Percentiles rank a stretch among this genome's conserved stretches.
These are phyloP conservation scores for Novymonas esmeraldas DNA, from an alignment of 208 protist genomes.

Conservation along the genomic window DNA sequence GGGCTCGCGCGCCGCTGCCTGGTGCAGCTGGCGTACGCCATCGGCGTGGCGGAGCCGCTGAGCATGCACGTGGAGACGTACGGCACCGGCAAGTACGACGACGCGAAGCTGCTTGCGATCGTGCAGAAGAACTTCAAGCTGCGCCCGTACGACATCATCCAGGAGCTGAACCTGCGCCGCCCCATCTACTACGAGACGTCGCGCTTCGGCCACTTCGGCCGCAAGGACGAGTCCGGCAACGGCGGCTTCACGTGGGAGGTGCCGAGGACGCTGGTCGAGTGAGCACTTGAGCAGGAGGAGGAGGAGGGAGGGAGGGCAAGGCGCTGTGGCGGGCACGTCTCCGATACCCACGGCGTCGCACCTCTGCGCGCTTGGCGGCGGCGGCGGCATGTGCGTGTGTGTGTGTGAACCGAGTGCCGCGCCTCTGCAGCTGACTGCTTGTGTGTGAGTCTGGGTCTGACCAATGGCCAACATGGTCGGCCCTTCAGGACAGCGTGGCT, in stretches of 20 bases:
- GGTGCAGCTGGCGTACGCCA: slow-evolving; percentile 99
- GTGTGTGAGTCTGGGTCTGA: too few relatives aligned
- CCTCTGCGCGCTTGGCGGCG: too few relatives aligned
- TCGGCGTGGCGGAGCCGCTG: slow-evolving; percentile 98
- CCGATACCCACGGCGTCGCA: neutral
- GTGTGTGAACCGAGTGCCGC: too few relatives aligned
- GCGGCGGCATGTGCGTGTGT: too few relatives aligned
- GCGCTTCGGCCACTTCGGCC: slow-evolving; percentile 99
- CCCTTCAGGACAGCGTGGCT: too few relatives aligned
- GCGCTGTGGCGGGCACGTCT: too few relatives aligned
- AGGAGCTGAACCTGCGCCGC: slow-evolving; percentile 94
- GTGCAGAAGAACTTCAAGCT: slow-evolving; percentile 99
- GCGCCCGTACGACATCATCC: slow-evolving; percentile 97
- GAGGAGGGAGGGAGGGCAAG: too few relatives aligned
- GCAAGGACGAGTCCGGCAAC: slow-evolving; percentile 83
- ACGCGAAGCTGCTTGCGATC: slow-evolving; percentile 76
- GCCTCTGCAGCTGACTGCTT: too few relatives aligned
- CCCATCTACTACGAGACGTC: slow-evolving; percentile 98
- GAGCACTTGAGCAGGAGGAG: too few relatives aligned
- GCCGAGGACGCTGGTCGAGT: slow-evolving; percentile 95
- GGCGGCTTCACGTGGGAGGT: slow-evolving; percentile 98
- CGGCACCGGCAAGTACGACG: slow-evolving; percentile 94
- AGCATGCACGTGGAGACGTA: slow-evolving; percentile 99
- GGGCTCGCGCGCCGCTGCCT: slow-evolving; percentile 94
- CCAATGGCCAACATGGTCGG: too few relatives aligned